phyloP scores from a whole-genome alignment of 1,284 basidiomycete species.

The Leccinum pseudoinsigne region DNA sequence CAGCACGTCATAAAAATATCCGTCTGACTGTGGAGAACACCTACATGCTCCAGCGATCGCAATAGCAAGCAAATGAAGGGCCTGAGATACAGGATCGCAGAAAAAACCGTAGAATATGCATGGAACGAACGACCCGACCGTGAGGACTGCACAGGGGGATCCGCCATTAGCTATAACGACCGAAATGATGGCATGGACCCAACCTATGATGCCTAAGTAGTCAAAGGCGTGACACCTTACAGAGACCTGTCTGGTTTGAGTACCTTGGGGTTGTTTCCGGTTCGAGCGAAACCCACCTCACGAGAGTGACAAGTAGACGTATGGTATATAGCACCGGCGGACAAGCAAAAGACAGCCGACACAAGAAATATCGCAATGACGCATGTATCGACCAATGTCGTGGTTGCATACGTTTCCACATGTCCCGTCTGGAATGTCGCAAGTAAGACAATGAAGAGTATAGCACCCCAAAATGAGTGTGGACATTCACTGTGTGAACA shows the following conservation, averaged over 20 bases:
- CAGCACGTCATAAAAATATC: constrained; percentile 10
- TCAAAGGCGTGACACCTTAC: constrained; percentile 63
- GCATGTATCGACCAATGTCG: constrained; percentile 63
- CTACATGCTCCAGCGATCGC: constrained; percentile 60
- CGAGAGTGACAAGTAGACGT: constrained; percentile 75
- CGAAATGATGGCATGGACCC: constrained; percentile 21
- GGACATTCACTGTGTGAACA: constrained; percentile 76
- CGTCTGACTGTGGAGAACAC: constrained; percentile 27
- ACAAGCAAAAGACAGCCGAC: constrained; percentile 76
- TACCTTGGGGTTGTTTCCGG: neutral
- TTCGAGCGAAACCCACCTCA: constrained; percentile 42
- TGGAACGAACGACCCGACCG: constrained; percentile 82
- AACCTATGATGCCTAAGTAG: constrained; percentile 68
- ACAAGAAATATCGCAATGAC: constrained; percentile 70
- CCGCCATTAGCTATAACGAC: neutral
- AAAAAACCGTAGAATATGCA: constrained; percentile 74
- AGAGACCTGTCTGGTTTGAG: constrained; percentile 40
- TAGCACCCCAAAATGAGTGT: constrained; percentile 81
- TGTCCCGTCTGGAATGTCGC: constrained; percentile 52
- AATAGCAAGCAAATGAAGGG: constrained; percentile 56
- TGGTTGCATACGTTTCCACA: constrained; percentile 47
- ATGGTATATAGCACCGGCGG: constrained; percentile 78
- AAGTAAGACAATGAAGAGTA: constrained; percentile 66
- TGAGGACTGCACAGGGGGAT: constrained; percentile 44
- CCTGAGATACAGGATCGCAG: constrained; percentile 55